Evolutionary conservation across 352 stramenopile species (phyloP).

Genomic region (Globisporangium iwayamae): DNA sequence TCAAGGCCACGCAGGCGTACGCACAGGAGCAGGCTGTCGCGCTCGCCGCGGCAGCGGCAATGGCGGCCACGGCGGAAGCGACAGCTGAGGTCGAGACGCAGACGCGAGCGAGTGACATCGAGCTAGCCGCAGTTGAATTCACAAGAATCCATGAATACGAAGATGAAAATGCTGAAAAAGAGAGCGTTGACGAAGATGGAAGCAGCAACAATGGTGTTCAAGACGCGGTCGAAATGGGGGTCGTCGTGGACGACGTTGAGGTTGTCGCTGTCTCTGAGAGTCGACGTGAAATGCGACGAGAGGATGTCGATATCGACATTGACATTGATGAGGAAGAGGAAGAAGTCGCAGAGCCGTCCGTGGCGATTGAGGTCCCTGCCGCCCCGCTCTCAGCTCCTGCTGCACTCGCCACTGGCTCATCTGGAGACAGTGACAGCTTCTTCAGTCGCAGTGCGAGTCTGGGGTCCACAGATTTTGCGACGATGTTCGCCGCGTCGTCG

Average conservation of each 20-base stretch:
- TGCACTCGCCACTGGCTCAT: conserved; percentile 1
- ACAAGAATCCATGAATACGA: background rate
- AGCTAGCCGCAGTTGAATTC: background rate
- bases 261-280: background rate
- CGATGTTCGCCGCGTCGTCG: conserved; percentile 13
- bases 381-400: conserved; percentile 17
- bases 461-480: conserved; percentile 19
- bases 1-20: conserved; percentile 20
- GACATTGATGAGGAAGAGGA: conserved; percentile 16
- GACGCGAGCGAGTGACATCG: background rate
- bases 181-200: background rate
- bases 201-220: background rate
- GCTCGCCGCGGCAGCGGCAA: background rate
- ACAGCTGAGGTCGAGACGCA: conserved; percentile 6
- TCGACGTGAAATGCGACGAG: background rate
- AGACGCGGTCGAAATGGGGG: background rate
- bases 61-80: background rate
- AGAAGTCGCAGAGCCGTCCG: background rate
- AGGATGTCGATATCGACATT: background rate
- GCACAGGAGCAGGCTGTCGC: background rate
- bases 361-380: background rate
- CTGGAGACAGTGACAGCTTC: conserved; percentile 7
- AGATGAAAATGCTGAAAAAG: background rate
- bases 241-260: background rate
- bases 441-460: background rate